phyloP scores from a whole-genome alignment of 1,284 basidiomycete species.

The Cystobasidium sp. region DNA sequence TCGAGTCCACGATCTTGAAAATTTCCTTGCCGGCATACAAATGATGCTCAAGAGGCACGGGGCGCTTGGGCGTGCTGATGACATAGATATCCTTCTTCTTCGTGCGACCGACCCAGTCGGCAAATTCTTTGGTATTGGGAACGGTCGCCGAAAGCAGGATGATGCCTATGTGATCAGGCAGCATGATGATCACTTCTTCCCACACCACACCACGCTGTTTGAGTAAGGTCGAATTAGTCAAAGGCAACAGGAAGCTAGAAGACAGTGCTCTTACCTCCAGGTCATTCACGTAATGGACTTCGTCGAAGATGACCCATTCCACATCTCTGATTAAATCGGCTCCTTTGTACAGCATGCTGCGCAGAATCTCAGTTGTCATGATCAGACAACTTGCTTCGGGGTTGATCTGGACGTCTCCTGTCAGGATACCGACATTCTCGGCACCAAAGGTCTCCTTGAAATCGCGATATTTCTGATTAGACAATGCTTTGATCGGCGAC shows the following conservation, averaged over 20 bases:
- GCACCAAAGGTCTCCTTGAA: conserved; percentile 97
- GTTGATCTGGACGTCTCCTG: conserved; percentile 99
- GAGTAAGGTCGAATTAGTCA: background rate
- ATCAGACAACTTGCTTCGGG: conserved; percentile 96
- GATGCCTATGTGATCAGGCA: conserved; percentile 95
- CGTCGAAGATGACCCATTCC: conserved; percentile 99
- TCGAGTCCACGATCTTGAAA: conserved; percentile 89
- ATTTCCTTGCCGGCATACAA: conserved; percentile 89
- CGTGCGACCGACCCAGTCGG: conserved; percentile 98
- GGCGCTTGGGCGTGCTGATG: conserved; percentile 93
- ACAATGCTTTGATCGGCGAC: conserved; percentile 97
- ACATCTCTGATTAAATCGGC: conserved; percentile 98
- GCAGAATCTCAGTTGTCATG: conserved; percentile 87
- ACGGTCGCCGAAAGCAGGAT: conserved; percentile 97
- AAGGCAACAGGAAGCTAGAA: background rate
- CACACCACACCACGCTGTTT: conserved; percentile 95
- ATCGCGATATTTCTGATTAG: conserved; percentile 98
- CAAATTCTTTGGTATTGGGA: conserved; percentile 97
- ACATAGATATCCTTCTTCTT: conserved; percentile 99
- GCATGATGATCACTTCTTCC: conserved; percentile 99
- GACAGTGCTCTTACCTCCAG: conserved; percentile 72
- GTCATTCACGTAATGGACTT: conserved; percentile 99
- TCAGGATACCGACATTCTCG: conserved; percentile 91
- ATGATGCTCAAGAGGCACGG: conserved; percentile 96
- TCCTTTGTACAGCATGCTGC: conserved; percentile 98